Evolutionary conservation across 257 asterid species (phyloP), one percentile per base, ranked within the genome.

Genomic region (Solanum microdontum): DNA sequence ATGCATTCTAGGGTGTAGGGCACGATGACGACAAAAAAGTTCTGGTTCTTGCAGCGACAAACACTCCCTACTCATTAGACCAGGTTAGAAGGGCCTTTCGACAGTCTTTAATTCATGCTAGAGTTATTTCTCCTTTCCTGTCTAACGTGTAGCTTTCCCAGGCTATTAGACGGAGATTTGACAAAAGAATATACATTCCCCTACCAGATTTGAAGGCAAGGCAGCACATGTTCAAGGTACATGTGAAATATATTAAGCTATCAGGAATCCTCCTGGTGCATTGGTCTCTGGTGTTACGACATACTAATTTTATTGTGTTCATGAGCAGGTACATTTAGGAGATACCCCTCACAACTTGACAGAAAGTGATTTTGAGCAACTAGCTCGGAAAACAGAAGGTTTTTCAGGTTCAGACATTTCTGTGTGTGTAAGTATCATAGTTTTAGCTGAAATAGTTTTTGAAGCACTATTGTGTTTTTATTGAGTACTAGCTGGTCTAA

Each of bases 331-430:
- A 86, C 98, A 94, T 92, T 88, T 94, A 83, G 98, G 98, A 86
- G 97, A 94, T 87, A 94, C 98, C 33, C 98, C 98, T 86, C 92
- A 94, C 89, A 91, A 89, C 91, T 91, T 94, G 91, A 90, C 89
- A 75, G 98, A 94, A 87, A 90, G 94, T 40, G 97, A 94, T 88
- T 94, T 94, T 84, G 96, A 94, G 92, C 87, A 1, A 89, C 89
- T 94, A 70, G 97, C 88, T 87, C 93, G 92, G 83, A 94, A 90
- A 91, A 92, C 95, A 4, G 96, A 94, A 90, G 98, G 98, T 5
- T 94, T 92, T 89, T 94, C 98, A 84, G 98, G 98, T 91, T 94
- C 98, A 7, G 98, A 94, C 90, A 55, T 94, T 75, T 19, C 95
- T 83, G 98, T 94, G 86, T 94, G 97, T 90, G 98, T 94, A 93